Conservation (phyloP, 1,284 basidiomycete genomes). For the Jaminaea rosea region DNA sequence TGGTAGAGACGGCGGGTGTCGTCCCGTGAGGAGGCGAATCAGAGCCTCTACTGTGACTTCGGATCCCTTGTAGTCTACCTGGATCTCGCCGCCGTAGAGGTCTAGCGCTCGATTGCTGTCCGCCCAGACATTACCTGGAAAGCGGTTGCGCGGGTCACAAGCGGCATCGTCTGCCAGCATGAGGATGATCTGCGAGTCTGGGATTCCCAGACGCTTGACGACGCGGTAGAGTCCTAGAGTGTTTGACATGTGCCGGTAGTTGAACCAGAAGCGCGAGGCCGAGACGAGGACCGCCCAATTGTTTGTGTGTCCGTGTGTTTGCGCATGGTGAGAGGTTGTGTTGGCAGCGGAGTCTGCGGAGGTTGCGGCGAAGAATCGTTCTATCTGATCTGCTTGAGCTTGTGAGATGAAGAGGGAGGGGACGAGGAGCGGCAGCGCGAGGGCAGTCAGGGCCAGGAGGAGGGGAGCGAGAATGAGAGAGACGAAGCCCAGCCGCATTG, state of each 20-base stretch:
- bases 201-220: constrained; percentile 92
- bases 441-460: not conserved
- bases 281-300: constrained; percentile 98
- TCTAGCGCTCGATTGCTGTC: constrained; percentile 70
- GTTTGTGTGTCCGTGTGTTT: constrained; percentile 59
- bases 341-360: not conserved
- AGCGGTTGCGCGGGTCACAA: constrained; percentile 84
- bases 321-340: too few relatives aligned
- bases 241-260: constrained; percentile 98
- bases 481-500: too few relatives aligned
- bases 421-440: constrained; percentile 6
- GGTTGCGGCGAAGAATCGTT: constrained; percentile 9
- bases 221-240: constrained; percentile 97
- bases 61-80: constrained; percentile 95
- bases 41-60: constrained; percentile 97
- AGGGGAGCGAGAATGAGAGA: not conserved
- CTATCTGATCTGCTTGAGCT: constrained; percentile 10
- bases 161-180: constrained; percentile 97
- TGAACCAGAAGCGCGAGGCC: constrained; percentile 94
- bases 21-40: constrained; percentile 67
- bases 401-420: constrained; percentile 12
- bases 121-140: constrained; percentile 82
- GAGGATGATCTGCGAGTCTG: constrained; percentile 94
- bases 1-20: not conserved
- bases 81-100: constrained; percentile 89